phyloP scores from a whole-genome alignment of 2,329 filamentous ascomycete genomes.

The Meredithiella fracta region DNA sequence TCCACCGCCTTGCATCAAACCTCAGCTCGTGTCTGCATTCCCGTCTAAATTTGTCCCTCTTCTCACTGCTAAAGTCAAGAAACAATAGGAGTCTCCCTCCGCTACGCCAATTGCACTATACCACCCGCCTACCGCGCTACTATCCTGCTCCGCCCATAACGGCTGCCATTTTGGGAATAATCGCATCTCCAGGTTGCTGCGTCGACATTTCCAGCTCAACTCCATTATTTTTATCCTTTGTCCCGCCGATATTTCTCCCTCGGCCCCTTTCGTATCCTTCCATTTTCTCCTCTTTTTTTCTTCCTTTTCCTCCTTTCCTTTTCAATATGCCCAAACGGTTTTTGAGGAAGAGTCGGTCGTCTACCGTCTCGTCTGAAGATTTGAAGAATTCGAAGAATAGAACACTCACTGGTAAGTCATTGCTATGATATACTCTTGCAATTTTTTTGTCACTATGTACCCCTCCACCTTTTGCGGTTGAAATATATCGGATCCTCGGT shows the following conservation, averaged over 20 bases:
- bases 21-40: not conserved
- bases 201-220: not conserved
- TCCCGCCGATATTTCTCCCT: too few relatives aligned
- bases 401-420: constrained; percentile 11
- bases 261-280: not conserved
- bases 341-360: constrained; percentile 12
- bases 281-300: constrained; percentile 6
- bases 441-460: not conserved
- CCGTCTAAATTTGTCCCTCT: not conserved
- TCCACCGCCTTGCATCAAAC: not conserved
- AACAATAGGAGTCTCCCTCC: too few relatives aligned
- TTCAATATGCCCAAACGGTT: constrained; percentile 13
- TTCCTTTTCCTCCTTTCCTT: constrained; percentile 1
- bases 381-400: constrained; percentile 8
- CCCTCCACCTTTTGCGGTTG: not conserved
- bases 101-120: not conserved
- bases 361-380: constrained; percentile 8
- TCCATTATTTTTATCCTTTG: not conserved
- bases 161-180: not conserved
- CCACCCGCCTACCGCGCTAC: not conserved
- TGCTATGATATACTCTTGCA: not conserved
- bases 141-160: not conserved
- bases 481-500: not conserved
- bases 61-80: too few relatives aligned
- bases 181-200: not conserved